Percentiles rank a stretch among this genome's conserved stretches.
Conservation (phyloP, 23 red algal species). For the Gracilaria gracilis region DNA sequence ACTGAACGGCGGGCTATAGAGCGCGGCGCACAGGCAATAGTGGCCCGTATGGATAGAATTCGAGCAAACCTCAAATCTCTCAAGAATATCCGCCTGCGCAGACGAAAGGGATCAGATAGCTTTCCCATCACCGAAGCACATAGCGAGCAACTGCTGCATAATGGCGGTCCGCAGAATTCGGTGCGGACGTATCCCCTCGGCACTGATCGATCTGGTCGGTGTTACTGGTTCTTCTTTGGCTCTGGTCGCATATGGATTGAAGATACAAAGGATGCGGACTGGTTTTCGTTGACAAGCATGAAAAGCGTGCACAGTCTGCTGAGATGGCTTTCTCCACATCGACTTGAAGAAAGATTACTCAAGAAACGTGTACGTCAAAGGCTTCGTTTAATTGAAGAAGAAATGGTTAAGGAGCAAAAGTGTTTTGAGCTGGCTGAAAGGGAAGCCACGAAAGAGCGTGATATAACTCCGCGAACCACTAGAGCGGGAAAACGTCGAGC, state of each 20-base stretch:
- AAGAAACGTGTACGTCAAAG: conserved; percentile 35
- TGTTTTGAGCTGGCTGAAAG: conserved; percentile 33
- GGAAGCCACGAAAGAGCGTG: conserved; percentile 10
- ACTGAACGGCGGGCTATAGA: conserved; percentile 37
- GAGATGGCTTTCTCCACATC: conserved; percentile 60
- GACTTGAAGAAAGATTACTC: conserved; percentile 38
- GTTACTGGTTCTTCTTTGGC: conserved; percentile 71
- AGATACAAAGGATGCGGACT: conserved; percentile 43
- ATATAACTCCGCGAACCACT: neutral
- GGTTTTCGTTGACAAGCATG: conserved; percentile 46
- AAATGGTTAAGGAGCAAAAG: conserved; percentile 32
- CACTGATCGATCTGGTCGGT: conserved; percentile 42
- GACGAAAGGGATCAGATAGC: conserved; percentile 6
- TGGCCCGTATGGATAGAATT: conserved; percentile 37
- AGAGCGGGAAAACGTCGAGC: conserved; percentile 18
- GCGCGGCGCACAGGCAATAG: conserved; percentile 49
- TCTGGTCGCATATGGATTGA: conserved; percentile 72
- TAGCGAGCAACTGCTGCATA: neutral
- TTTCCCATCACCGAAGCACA: neutral
- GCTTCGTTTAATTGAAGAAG: conserved; percentile 7
- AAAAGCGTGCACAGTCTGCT: conserved; percentile 24
- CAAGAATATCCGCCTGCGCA: conserved; percentile 48
- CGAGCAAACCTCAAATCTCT: conserved; percentile 39
- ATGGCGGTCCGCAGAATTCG: neutral
- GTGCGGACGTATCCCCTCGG: conserved; percentile 57